Percentiles rank a stretch among this genome's conserved stretches.
Conservation (phyloP, 2,329 filamentous ascomycete genomes). For the Bipolaris bicolor region DNA sequence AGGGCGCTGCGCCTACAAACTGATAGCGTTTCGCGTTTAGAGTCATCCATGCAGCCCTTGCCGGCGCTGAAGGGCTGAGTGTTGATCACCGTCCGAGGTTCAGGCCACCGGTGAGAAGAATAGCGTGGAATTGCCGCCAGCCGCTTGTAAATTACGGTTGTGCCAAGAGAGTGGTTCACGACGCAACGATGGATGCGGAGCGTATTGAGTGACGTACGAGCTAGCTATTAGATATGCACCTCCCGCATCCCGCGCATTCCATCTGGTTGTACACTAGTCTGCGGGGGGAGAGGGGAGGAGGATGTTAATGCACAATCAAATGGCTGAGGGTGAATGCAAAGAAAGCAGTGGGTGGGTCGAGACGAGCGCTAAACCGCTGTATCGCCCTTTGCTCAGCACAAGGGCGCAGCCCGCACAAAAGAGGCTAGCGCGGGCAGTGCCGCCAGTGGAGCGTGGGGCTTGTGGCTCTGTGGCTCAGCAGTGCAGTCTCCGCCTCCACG, state of each 20-base stretch:
- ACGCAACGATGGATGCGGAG: not conserved
- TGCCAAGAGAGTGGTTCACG: slow-evolving; percentile 13
- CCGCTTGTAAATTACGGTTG: slow-evolving; percentile 5
- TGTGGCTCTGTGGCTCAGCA: slow-evolving; percentile 16
- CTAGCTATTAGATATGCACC: not conserved
- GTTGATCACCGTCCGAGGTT: slow-evolving; percentile 17
- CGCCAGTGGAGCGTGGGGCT: slow-evolving; percentile 8
- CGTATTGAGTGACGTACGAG: not conserved
- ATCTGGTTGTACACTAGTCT: not conserved
- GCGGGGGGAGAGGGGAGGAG: not conserved
- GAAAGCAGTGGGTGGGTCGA: not conserved
- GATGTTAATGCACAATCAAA: too few species aligned
- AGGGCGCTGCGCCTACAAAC: slow-evolving; percentile 26
- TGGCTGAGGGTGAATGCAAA: not conserved
- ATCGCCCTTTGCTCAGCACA: slow-evolving; percentile 21
- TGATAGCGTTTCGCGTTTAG: slow-evolving; percentile 12
- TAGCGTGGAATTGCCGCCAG: slow-evolving; percentile 18
- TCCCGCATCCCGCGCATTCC: not conserved
- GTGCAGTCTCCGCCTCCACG: not conserved
- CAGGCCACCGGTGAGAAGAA: slow-evolving; percentile 22
- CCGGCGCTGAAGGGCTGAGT: slow-evolving; percentile 22
- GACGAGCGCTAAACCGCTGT: slow-evolving; percentile 19
- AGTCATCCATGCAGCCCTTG: slow-evolving; percentile 30
- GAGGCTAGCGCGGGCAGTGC: slow-evolving; percentile 13
- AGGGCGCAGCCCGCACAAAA: slow-evolving; percentile 17